phyloP scores from a whole-genome alignment of 2,329 filamentous ascomycete genomes.

The Thielaviopsis punctulata region DNA sequence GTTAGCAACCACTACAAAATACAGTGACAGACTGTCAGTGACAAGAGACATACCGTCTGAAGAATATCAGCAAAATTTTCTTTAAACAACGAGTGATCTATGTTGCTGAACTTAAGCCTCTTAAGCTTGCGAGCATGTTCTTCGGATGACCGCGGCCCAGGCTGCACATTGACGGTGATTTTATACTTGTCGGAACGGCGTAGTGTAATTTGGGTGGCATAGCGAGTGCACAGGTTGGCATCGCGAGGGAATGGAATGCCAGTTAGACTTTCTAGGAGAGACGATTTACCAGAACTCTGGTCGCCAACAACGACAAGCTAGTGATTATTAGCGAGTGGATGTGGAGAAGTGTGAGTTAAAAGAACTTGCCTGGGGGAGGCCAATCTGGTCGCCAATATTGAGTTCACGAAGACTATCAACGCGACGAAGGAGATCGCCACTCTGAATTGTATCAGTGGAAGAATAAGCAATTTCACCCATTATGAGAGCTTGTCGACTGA shows the following conservation, averaged over 20 bases:
- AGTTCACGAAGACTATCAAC: conserved; percentile 27
- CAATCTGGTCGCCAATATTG: conserved; percentile 21
- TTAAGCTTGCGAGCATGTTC: conserved; percentile 7
- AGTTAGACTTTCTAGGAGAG: conserved; percentile 15
- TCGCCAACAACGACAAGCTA: conserved; percentile 16
- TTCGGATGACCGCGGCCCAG: conserved; percentile 14
- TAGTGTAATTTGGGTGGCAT: conserved; percentile 15
- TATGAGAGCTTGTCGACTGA: background rate
- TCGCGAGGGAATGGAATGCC: conserved; percentile 15
- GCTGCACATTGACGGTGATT: conserved; percentile 27
- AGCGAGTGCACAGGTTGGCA: conserved; percentile 15
- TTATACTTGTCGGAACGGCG: conserved; percentile 12
- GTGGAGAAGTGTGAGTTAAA: too few relatives aligned
- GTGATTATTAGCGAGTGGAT: background rate
- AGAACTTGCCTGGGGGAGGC: conserved; percentile 35
- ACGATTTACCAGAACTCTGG: conserved; percentile 16
- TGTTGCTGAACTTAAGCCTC: background rate
- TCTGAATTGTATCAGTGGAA: background rate
- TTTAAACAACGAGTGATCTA: conserved; percentile 15
- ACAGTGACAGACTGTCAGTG: background rate
- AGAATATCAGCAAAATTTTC: conserved; percentile 23
- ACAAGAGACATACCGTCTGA: background rate
- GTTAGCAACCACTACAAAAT: background rate
- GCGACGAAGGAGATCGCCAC: conserved; percentile 14
- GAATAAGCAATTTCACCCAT: background rate